Evolutionary conservation across 129 eudicot genomes (phyloP), one percentile per base, ranked within the genome.

Genomic region (Flaveria ramosissima): DNA sequence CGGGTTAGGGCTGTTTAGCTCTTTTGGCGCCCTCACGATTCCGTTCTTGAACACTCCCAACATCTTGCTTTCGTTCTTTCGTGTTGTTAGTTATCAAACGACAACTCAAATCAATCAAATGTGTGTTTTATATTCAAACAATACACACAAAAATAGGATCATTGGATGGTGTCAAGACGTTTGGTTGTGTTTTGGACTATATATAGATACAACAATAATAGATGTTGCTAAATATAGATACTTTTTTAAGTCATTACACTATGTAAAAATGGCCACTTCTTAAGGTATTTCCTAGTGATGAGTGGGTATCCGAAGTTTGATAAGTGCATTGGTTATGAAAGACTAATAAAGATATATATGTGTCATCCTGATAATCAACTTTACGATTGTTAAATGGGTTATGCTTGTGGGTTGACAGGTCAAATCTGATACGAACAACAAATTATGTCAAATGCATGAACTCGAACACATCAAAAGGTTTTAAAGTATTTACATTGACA

Each of bases 31-130:
- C 62, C 84, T 85, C 61, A 88, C 86, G 85, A 93, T 67, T 56
- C 86, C 91, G 68, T 93, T 93, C 85, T 83, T 89, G 92, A 93
- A 93, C 67, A 93, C 78, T 79, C 84, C 98, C 86, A 89, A 93
- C 98, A 89, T 93, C 78, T 62, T 30, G 36, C 48, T 78, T 73
- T 61, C 11, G 27, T 30, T 72, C 69, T 78, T 7, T 68, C 47
- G 47, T 43, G 60, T 65, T 52, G 76, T 53, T 56, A 62, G 36
- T 71, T 79, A 26, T 72, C 68, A 72, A 72, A 55, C 48, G 60
- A 45, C 81, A 63, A 63, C 73, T 79, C 73, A 48, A 72, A 50
- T 36, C 69, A 71, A 72, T 79, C 66, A 52, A 70, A 72, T 71
- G n/a, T 39, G 67, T 50, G 68, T 21, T 39, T 51, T 71, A 79